Evolutionary conservation across 305 asterid genomes (phyloP).

Genomic region (Fraxinus xanthoxyloides): DNA sequence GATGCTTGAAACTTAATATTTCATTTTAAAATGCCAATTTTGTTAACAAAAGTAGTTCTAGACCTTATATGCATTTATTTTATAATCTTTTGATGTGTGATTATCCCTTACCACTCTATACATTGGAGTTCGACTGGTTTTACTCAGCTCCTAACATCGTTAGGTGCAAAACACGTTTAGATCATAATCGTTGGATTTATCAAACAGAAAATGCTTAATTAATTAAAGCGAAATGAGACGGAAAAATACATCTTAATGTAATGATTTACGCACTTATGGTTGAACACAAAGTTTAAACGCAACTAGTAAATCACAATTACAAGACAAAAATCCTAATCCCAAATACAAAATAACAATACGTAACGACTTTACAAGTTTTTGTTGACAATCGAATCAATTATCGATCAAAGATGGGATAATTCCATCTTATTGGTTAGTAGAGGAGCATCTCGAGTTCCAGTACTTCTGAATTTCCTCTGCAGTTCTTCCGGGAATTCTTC

Average conservation of each 20-base stretch:
- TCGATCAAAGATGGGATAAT: not conserved
- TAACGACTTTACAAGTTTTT: not conserved
- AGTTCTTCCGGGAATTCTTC: constrained; percentile 65
- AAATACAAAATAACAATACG: not conserved
- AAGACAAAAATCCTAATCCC: not conserved
- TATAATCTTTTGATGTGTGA: not conserved
- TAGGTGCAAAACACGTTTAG: not conserved
- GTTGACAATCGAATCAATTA: not conserved
- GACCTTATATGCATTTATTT: not conserved
- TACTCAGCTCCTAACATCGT: not conserved
- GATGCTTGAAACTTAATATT: too few species aligned
- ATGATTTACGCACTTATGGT: not conserved
- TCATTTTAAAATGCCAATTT: too few species aligned
- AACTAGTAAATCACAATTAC: not conserved
- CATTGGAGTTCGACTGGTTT: not conserved
- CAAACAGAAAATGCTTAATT: not conserved
- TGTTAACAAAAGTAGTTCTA: too few species aligned
- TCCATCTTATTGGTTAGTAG: not conserved
- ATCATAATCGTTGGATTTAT: not conserved
- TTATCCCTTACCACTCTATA: not conserved
- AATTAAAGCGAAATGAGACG: not conserved
- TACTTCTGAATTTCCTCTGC: constrained; percentile 52
- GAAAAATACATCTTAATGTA: not conserved
- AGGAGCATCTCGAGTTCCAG: constrained; percentile 44
- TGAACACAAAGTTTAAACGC: not conserved